Conservation (phyloP, 139 green algal genomes). For the Spirogloea muscicola region DNA sequence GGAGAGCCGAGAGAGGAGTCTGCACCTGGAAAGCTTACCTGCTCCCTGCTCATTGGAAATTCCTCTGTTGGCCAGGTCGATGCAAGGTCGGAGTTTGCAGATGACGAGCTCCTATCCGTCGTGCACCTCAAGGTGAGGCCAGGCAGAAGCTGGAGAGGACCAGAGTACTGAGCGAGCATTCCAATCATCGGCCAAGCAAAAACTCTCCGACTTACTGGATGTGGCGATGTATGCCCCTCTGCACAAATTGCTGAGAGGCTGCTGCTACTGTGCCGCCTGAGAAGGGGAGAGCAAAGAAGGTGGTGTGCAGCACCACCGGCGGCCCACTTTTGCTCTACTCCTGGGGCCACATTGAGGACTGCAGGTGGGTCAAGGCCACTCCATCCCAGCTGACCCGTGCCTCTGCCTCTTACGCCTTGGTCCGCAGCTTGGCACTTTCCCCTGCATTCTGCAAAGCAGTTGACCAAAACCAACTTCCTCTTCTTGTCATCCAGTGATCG, state of each 20-base stretch:
- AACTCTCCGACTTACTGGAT: not conserved
- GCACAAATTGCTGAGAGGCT: not conserved
- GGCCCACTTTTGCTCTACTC: conserved; percentile 76
- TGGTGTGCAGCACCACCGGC: conserved; percentile 61
- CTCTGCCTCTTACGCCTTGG: too few species aligned
- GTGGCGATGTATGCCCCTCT: not conserved
- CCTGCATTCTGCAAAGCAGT: too few species aligned
- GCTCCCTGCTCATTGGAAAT: not conserved
- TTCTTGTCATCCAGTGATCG: conserved; percentile 62
- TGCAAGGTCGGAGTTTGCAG: conserved; percentile 71
- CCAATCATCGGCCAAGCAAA: conserved; percentile 1
- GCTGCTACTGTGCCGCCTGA: too few species aligned
- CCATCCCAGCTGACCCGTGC: not conserved
- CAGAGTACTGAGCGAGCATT: not conserved
- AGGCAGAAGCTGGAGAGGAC: not conserved
- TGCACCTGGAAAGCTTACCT: not conserved
- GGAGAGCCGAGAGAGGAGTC: not conserved
- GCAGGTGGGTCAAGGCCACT: not conserved
- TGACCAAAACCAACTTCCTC: too few species aligned
- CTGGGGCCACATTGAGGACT: conserved; percentile 67
- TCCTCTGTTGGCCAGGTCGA: conserved; percentile 16
- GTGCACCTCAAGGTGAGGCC: conserved; percentile 39
- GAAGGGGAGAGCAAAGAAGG: conserved; percentile 18
- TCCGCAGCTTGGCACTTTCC: too few species aligned
- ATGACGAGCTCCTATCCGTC: conserved; percentile 88